Evolutionary conservation across 1,284 basidiomycete species (phyloP).

Genomic region (Filobasidium uniguttulatum): DNA sequence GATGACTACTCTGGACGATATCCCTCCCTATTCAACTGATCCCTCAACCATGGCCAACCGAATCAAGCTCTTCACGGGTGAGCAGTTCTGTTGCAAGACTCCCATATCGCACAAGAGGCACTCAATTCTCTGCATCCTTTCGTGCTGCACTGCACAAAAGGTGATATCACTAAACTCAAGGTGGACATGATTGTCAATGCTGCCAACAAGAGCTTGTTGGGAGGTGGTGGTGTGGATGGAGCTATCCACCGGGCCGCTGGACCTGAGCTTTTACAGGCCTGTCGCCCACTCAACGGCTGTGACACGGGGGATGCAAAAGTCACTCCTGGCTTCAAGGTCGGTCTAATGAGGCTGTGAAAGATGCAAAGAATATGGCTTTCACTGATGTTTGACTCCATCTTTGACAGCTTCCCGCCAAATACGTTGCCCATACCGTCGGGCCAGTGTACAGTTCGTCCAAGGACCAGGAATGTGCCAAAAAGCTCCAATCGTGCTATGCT

Average conservation of each 20-base stretch:
- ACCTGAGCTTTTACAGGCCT: constrained; percentile 55
- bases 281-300: constrained; percentile 54
- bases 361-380: no score
- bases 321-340: constrained; percentile 30
- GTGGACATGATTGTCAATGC: constrained; percentile 77
- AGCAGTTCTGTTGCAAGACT: background rate
- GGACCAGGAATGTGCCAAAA: constrained; percentile 41
- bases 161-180: constrained; percentile 35
- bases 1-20: no score
- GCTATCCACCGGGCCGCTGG: constrained; percentile 65
- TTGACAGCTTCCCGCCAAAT: constrained; percentile 41
- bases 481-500: constrained; percentile 59
- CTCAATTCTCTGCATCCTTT: background rate
- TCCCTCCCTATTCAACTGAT: no score
- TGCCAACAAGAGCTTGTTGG: constrained; percentile 61
- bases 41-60: background rate
- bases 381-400: background rate
- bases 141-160: constrained; percentile 12
- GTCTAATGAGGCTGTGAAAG: constrained; percentile 9
- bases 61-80: background rate
- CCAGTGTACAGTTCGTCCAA: constrained; percentile 51
- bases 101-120: no score
- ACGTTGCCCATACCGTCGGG: constrained; percentile 83
- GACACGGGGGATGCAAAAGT: constrained; percentile 41
- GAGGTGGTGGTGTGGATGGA: constrained; percentile 43